Evolutionary conservation across 176 grass and related monocot species (phyloP), one percentile per base, ranked within the genome.

Genomic region (Hyparrhenia diplandra): DNA sequence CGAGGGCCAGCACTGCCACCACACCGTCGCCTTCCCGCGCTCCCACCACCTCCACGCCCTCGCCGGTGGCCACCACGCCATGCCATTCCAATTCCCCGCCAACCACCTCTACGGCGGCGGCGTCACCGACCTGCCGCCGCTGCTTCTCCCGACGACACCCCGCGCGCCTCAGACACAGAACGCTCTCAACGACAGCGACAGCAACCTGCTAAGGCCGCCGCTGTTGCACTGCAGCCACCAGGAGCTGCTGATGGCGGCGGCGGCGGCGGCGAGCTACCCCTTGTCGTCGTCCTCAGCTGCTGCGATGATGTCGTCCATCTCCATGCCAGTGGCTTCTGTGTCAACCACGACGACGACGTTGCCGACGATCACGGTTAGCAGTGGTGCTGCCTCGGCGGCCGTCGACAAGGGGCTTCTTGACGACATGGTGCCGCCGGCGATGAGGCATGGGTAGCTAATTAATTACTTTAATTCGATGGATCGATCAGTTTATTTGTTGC

Each of bases 1-100:
- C 45, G 93, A 95, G 88, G 93, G 93, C 27, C 93, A 91, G 73
- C 93, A 95, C 73, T 92, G 87, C 85, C 93, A 95, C 78, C 85
- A 95, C 83, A 89, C 82, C 45, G 75, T 86, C 49, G 68, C 89
- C 69, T 88, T 80, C 69, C 79, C 87, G 4, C 82, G 87, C 18
- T 73, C 71, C 59, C 24, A 57, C 54, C 75, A 78, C 14, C 31
- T 90, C 58, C 85, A 85, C 89, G 80, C 67, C 29, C 63, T 79
- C 69, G 37, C 74, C 42, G 63, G 61, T 20, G 78, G 73, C 10
- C 81, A 86, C 64, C 64, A 35, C n/a, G n/a, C n/a, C 34, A 10
- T 8, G 54, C 54, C n/a, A 23, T 23, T 58, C 52, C 8, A 58
- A 24, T 58, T 70, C 67, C 43, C 68, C 13, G 13, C 24, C 25